Percentiles rank a stretch among this genome's conserved stretches.
phyloP scores from a whole-genome alignment of 495 filamentous ascomycete species.

The Penicillium subrubescens region DNA sequence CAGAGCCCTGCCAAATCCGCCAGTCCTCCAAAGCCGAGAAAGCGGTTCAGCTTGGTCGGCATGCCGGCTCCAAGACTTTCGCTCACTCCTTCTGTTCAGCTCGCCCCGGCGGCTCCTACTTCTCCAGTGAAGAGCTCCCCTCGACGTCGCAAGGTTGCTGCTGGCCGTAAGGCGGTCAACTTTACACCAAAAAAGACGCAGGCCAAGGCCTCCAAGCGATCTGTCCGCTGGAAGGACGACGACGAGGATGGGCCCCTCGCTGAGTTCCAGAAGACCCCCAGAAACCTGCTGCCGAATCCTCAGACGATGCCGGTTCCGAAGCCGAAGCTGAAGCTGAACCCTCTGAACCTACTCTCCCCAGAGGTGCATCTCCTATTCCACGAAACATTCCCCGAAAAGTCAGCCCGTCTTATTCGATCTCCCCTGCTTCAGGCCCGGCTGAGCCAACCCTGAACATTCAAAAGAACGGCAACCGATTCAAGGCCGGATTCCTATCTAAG shows the following conservation, averaged over 20 bases:
- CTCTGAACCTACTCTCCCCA: slow-evolving; percentile 36
- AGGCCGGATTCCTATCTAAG: slow-evolving; percentile 88
- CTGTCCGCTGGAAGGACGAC: slow-evolving; percentile 92
- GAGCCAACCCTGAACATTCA: slow-evolving; percentile 41
- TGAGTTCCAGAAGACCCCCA: slow-evolving; percentile 89
- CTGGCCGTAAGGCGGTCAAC: slow-evolving; percentile 73
- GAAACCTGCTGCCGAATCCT: slow-evolving; percentile 42
- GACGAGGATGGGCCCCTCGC: slow-evolving; percentile 79
- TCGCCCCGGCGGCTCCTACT: slow-evolving; percentile 40
- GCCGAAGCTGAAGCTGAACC: slow-evolving; percentile 13
- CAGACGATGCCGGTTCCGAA: slow-evolving; percentile 54
- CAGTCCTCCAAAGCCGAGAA: slow-evolving; percentile 77
- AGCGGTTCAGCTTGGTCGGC: slow-evolving; percentile 52
- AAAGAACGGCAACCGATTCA: slow-evolving; percentile 78
- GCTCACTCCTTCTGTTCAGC: slow-evolving; percentile 32
- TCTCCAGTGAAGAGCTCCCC: slow-evolving; percentile 75
- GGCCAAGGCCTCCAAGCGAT: slow-evolving; percentile 64
- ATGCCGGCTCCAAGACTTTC: slow-evolving; percentile 36
- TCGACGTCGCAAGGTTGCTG: slow-evolving; percentile 69
- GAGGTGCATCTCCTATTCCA: slow-evolving; percentile 48
- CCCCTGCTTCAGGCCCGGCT: slow-evolving; percentile 31
- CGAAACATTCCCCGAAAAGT: slow-evolving; percentile 43
- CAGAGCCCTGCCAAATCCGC: slow-evolving; percentile 58
- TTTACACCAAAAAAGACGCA: slow-evolving; percentile 83
- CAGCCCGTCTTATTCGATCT: slow-evolving; percentile 35